These are phyloP conservation scores for Cicer bijugum DNA, from an alignment of 306 rosid species.

Conservation along the genomic window DNA sequence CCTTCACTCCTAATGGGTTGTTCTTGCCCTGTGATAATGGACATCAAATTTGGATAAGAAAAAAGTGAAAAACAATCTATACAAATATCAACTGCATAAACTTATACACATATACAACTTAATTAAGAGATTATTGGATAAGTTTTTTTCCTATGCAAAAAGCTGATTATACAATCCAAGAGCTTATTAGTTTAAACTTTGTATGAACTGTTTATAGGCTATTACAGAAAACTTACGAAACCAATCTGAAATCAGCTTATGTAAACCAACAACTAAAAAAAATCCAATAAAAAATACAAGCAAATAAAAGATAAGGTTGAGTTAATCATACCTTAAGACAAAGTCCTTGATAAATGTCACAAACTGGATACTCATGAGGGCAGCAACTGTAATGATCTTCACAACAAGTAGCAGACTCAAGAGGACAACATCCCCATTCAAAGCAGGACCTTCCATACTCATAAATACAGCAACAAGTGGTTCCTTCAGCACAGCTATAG, in stretches of 20 bases:
- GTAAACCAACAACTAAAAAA: background rate
- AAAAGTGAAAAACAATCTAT: background rate
- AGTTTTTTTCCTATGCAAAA: background rate
- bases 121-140: background rate
- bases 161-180: background rate
- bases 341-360: slow-evolving; percentile 59
- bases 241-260: too few relatives aligned
- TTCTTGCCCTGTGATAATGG: slow-evolving; percentile 63
- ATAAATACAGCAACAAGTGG: slow-evolving; percentile 87
- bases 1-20: slow-evolving; percentile 80
- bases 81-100: background rate
- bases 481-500: slow-evolving; percentile 58
- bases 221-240: too few relatives aligned
- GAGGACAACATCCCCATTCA: slow-evolving; percentile 96
- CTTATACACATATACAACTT: background rate
- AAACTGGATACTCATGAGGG: slow-evolving; percentile 79
- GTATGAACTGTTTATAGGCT: too few relatives aligned
- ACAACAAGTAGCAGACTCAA: slow-evolving; percentile 90
- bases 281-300: slow-evolving; percentile 11
- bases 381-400: slow-evolving; percentile 91
- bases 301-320: background rate
- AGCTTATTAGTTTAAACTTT: too few relatives aligned
- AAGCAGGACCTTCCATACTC: slow-evolving; percentile 58
- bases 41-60: slow-evolving; percentile 34
- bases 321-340: slow-evolving; percentile 64